Percentiles rank a stretch among this genome's conserved stretches.
Conservation (phyloP, 2,329 filamentous ascomycete genomes). For the Venturia nashicola region DNA sequence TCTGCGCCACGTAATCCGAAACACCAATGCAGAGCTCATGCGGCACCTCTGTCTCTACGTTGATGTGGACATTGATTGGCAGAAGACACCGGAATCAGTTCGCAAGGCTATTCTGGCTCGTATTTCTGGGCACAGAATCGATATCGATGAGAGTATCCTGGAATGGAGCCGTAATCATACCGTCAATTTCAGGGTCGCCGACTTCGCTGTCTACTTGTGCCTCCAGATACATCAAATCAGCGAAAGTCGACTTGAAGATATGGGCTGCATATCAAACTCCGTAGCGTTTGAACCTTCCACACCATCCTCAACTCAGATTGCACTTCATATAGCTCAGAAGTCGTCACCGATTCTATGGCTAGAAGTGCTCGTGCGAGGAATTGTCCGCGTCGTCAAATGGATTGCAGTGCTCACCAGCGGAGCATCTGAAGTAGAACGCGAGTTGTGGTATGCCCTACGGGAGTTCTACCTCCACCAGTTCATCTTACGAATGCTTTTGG, state of each 20-base stretch:
- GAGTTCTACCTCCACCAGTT: neutral
- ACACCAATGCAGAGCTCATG: neutral
- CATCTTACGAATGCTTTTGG: neutral
- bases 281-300: neutral
- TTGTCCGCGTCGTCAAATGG: neutral
- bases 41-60: neutral
- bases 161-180: neutral
- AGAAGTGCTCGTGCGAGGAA: neutral
- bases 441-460: neutral
- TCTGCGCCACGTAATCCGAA: neutral
- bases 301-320: neutral
- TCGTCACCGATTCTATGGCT: neutral
- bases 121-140: neutral
- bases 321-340: neutral
- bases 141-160: neutral
- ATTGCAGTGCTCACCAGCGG: neutral
- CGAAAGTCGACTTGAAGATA: neutral
- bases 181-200: neutral
- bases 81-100: neutral
- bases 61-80: neutral
- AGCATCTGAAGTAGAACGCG: conserved; percentile 3
- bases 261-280: neutral
- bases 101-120: conserved; percentile 3
- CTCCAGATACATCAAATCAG: neutral
- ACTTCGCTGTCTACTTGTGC: neutral